phyloP scores from a whole-genome alignment of 1,284 basidiomycete genomes.

The Cutaneotrichosporon curvatum region DNA sequence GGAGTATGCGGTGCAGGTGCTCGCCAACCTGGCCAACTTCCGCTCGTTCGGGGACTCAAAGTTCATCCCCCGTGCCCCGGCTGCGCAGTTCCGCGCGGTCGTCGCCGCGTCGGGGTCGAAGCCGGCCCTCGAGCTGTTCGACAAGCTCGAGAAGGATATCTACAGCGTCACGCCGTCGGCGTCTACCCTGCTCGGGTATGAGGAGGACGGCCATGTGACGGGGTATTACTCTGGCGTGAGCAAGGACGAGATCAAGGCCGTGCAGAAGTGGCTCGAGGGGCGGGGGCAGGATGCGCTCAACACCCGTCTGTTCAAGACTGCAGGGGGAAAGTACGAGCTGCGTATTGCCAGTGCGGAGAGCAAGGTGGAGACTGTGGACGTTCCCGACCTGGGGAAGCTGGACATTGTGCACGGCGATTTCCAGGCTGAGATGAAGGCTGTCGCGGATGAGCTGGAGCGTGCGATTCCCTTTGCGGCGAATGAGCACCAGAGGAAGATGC shows the following conservation, averaged over 20 bases:
- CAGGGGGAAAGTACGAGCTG: constrained; percentile 15
- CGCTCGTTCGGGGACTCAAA: constrained; percentile 18
- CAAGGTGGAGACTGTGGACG: constrained; percentile 3
- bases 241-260: constrained; percentile 16
- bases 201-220: constrained; percentile 15
- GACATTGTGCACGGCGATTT: constrained; percentile 16
- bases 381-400: constrained; percentile 6
- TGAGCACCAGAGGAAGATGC: constrained; percentile 62
- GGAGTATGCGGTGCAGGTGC: constrained; percentile 15
- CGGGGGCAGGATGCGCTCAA: constrained; percentile 13
- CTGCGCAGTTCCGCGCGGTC: constrained; percentile 5
- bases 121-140: constrained; percentile 8
- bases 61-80: constrained; percentile 14
- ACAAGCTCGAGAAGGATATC: constrained; percentile 13
- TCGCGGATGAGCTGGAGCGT: constrained; percentile 40
- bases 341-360: constrained; percentile 8
- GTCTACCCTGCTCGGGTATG: constrained; percentile 17
- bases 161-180: constrained; percentile 7
- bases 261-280: constrained; percentile 11
- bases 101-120: constrained; percentile 4
- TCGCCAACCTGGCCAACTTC: constrained; percentile 19
- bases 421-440: constrained; percentile 2
- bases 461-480: constrained; percentile 67
- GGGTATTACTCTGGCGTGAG: constrained; percentile 14
- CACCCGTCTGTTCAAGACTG: constrained; percentile 17